phyloP scores from a whole-genome alignment of 1,139 yeast genomes.

The Zygotorulaspora mrakii region DNA sequence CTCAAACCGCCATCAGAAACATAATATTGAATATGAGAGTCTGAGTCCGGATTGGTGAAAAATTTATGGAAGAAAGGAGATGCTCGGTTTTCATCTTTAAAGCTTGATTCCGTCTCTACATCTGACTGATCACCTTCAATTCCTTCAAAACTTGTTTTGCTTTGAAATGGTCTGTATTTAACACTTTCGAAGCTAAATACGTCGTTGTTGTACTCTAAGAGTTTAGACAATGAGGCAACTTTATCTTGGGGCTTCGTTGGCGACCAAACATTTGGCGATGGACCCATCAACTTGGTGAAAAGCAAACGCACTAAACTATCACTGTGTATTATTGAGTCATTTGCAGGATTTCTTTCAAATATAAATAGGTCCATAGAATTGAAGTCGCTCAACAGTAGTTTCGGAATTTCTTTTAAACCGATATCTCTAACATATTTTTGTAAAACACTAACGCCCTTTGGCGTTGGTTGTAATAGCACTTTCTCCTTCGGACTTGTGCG shows the following conservation, averaged over 20 bases:
- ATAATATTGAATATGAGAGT: slow-evolving; percentile 75
- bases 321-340: slow-evolving; percentile 64
- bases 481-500: slow-evolving; percentile 44
- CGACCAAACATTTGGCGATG: slow-evolving; percentile 65
- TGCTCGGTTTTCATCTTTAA: slow-evolving; percentile 25
- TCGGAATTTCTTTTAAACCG: slow-evolving; percentile 50
- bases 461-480: slow-evolving; percentile 72
- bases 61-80: slow-evolving; percentile 76
- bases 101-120: slow-evolving; percentile 5
- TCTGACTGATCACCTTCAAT: slow-evolving; percentile 25
- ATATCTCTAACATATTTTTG: slow-evolving; percentile 54
- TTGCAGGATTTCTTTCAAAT: slow-evolving; percentile 61
- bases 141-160: slow-evolving; percentile 27
- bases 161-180: slow-evolving; percentile 9
- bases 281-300: slow-evolving; percentile 63
- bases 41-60: slow-evolving; percentile 87
- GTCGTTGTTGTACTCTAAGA: slow-evolving; percentile 34
- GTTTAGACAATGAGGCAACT: slow-evolving; percentile 37
- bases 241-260: slow-evolving; percentile 47
- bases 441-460: slow-evolving; percentile 79
- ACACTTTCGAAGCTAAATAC: slow-evolving; percentile 32
- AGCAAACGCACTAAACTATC: slow-evolving; percentile 62
- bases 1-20: slow-evolving; percentile 66
- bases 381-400: slow-evolving; percentile 49
- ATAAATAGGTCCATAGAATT: slow-evolving; percentile 70